These are phyloP conservation scores for Acanthamoeba royreba DNA, from an alignment of 208 protist genomes.

Conservation along the genomic window DNA sequence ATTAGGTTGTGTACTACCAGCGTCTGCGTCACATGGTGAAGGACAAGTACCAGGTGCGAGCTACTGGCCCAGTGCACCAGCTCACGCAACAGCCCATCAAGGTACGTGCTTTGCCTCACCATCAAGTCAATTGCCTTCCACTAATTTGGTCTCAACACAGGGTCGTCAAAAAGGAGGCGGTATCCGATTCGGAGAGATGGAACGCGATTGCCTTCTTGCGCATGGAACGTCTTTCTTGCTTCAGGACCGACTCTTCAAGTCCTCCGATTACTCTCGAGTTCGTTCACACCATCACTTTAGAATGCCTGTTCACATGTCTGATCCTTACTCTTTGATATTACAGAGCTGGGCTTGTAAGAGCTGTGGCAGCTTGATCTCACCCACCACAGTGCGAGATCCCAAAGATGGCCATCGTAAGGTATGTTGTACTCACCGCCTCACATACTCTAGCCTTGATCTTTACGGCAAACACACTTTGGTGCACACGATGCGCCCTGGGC, in stretches of 20 bases:
- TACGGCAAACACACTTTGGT: too few species aligned
- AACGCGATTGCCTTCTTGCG: constrained; percentile 98
- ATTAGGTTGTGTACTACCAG: constrained; percentile 98
- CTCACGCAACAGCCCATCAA: constrained; percentile 99
- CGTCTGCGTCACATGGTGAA: constrained; percentile 99
- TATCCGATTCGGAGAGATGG: constrained; percentile 99
- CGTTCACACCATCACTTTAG: background rate
- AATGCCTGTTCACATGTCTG: background rate
- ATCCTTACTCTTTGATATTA: constrained; percentile 90
- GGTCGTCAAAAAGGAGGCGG: constrained; percentile 89
- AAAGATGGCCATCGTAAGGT: background rate
- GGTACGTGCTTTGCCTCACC: constrained; percentile 37
- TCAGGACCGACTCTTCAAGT: constrained; percentile 95
- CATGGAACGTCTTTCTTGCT: constrained; percentile 98
- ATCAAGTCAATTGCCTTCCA: background rate
- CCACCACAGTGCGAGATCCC: background rate
- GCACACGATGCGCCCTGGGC: too few species aligned
- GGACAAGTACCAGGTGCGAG: constrained; percentile 98
- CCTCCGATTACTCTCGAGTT: constrained; percentile 75
- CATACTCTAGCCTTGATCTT: too few species aligned
- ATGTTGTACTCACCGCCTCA: background rate
- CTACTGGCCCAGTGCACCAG: constrained; percentile 90
- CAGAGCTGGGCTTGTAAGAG: background rate
- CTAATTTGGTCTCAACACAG: background rate
- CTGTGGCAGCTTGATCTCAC: background rate